Base-by-base conservation (phyloP, 2,329 filamentous ascomycete species). In the Cladorrhinum sp. region DNA sequence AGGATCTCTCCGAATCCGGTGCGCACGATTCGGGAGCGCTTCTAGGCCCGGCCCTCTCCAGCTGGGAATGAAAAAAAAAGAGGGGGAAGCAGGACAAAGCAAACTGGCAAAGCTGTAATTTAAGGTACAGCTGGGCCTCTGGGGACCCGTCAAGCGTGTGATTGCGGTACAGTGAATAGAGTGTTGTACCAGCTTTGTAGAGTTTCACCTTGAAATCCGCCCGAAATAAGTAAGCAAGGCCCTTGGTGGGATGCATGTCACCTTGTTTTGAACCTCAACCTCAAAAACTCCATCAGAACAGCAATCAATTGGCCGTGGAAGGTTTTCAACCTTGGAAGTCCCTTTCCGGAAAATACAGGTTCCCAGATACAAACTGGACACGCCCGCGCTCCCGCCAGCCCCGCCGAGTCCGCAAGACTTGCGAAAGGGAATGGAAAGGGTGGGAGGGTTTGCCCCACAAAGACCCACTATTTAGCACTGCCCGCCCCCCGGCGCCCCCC, bases 141-240 rank as follows among this genome's bases (percentile, higher is more conserved):
- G 18, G 41, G 32, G 32, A 36, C 9, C 32, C 32, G 32, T 36
- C 32, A 55, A 55, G 16, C 38, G 52, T 27, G 20, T 38, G 52
- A 55, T 45, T 45, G 52, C n/a, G 20, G 10, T 20, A 22, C 41
- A 45, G 41, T 45, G 41, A 45, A 45, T 45, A 45, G 41, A 45
- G 16, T 45, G 57, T 45, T 55, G 52, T 32, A 50, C 50, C 52
- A 48, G 49, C 29, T 41, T 27, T 54, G 41, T 18, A 36, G 38
- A 58, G 52, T 54, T 59, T 54, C 57, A 52, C 38, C 41, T 49
- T 24, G 36, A 29, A 49, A 56, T 56, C 53, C 53, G 18, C 53
- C 22, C 36, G 23, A 20, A 49, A 56, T 56, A n/a, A 50, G 49
- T 25, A 18, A 50, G 49, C 23, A 50, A 4, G n/a, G 45, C 3